phyloP scores from a whole-genome alignment of 1,139 yeast species.

The Eremothecium sinecaudum region DNA sequence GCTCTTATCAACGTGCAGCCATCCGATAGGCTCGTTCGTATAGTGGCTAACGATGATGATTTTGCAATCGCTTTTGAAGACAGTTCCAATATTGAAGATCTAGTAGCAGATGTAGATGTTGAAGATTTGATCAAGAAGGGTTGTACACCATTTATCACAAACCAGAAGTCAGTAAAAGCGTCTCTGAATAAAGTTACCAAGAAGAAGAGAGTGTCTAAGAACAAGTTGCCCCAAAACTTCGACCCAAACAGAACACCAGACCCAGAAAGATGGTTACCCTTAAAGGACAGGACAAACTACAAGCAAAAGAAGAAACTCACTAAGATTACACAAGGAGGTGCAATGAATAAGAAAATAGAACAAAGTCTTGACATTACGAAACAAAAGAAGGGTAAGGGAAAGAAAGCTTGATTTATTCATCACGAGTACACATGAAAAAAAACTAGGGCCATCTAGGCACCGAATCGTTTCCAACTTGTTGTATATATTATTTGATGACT shows the following conservation, averaged over 20 bases:
- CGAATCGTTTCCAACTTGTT: too few relatives aligned
- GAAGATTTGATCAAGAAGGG: conserved; percentile 35
- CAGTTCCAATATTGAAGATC: conserved; percentile 17
- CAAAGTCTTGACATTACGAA: conserved; percentile 36
- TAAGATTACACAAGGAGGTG: conserved; percentile 62
- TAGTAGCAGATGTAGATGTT: conserved; percentile 37
- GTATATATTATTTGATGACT: not conserved
- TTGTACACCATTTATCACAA: conserved; percentile 30
- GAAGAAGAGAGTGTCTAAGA: conserved; percentile 34
- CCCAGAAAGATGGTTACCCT: conserved; percentile 84
- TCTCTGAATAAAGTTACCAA: conserved; percentile 19
- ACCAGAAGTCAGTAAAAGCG: conserved; percentile 9
- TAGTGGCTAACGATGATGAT: too few relatives aligned
- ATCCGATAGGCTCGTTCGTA: conserved; percentile 1
- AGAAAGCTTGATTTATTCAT: too few relatives aligned
- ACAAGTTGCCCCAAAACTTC: conserved; percentile 36
- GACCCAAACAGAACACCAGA: conserved; percentile 39
- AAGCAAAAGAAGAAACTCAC: conserved; percentile 54
- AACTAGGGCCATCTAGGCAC: too few relatives aligned
- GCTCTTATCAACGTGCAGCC: conserved; percentile 8
- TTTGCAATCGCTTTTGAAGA: too few relatives aligned
- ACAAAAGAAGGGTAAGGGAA: conserved; percentile 27
- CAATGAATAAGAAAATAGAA: conserved; percentile 46
- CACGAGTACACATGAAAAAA: too few relatives aligned
- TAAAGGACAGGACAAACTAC: conserved; percentile 75